Conservation (phyloP, 2,329 filamentous ascomycete genomes). For the Colletotrichum lupini region DNA sequence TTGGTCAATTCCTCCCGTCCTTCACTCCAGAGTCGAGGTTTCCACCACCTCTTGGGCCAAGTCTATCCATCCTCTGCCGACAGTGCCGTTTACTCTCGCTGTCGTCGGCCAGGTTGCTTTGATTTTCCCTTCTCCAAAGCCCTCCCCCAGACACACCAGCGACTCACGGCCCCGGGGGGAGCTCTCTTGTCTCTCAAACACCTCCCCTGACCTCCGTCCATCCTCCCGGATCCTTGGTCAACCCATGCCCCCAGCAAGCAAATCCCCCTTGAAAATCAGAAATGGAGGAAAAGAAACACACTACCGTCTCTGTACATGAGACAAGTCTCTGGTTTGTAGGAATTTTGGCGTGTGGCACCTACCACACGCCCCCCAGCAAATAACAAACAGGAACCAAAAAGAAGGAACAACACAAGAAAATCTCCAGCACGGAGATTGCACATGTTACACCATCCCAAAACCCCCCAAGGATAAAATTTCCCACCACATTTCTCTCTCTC, state of each 20-base stretch:
- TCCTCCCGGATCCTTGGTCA: not conserved
- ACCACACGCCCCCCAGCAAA: not conserved
- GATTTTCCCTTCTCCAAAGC: too few species aligned
- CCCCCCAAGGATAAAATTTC: not conserved
- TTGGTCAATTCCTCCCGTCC: conserved; percentile 3
- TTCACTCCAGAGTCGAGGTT: too few species aligned
- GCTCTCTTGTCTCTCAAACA: not conserved
- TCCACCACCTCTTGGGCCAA: too few species aligned
- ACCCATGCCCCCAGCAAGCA: not conserved
- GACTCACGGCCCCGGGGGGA: not conserved
- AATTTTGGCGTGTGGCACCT: not conserved
- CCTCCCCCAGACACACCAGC: too few species aligned
- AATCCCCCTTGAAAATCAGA: not conserved
- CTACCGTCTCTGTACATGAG: not conserved
- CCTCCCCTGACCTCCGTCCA: not conserved
- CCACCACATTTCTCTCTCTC: not conserved
- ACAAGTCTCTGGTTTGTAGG: not conserved
- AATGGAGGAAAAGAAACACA: not conserved
- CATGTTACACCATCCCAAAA: not conserved
- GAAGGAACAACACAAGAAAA: not conserved
- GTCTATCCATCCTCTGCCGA: too few species aligned
- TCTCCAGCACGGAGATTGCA: not conserved
- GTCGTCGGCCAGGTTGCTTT: too few species aligned
- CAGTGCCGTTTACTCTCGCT: too few species aligned
- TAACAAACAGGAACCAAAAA: not conserved